phyloP scores from a whole-genome alignment of 805 yeast genomes.

The Yamadazyma olivae region DNA sequence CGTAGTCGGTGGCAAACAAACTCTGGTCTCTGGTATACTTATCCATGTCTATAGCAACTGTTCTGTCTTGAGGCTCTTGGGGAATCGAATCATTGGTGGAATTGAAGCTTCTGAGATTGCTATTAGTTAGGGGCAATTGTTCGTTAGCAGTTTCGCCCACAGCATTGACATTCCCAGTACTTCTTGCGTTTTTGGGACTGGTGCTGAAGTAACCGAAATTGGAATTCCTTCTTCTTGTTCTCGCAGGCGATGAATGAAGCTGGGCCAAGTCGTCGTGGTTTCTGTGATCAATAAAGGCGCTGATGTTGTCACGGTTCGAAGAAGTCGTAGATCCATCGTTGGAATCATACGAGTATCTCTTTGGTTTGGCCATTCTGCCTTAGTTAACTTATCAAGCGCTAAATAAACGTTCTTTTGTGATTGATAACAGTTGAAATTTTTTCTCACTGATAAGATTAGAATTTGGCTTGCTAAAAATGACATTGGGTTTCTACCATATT shows the following conservation, averaged over 20 bases:
- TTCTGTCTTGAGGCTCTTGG: constrained; percentile 4
- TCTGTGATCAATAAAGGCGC: constrained; percentile 31
- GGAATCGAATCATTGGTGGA: constrained; percentile 5
- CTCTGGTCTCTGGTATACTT: constrained; percentile 29
- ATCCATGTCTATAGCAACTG: constrained; percentile 40
- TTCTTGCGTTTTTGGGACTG: background rate
- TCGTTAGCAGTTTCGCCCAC: background rate
- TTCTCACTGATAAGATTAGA: too few relatives aligned
- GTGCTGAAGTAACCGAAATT: background rate
- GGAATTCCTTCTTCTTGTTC: constrained; percentile 22
- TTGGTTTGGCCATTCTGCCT: constrained; percentile 1
- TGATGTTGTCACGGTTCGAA: constrained; percentile 9
- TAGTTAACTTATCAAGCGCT: too few relatives aligned
- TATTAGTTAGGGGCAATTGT: constrained; percentile 33
- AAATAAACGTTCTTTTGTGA: too few relatives aligned
- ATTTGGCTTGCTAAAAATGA: too few relatives aligned
- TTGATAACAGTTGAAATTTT: too few relatives aligned
- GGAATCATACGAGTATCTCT: constrained; percentile 1
- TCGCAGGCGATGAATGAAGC: constrained; percentile 26
- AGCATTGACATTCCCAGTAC: background rate
- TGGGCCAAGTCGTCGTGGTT: constrained; percentile 24
- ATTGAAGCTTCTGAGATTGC: constrained; percentile 29
- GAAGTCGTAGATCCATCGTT: constrained; percentile 10
- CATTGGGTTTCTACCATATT: too few relatives aligned
- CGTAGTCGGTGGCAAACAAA: constrained; percentile 1